Conservation (phyloP, 208 protist genomes). For the Acanthamoeba lugdunensis region DNA sequence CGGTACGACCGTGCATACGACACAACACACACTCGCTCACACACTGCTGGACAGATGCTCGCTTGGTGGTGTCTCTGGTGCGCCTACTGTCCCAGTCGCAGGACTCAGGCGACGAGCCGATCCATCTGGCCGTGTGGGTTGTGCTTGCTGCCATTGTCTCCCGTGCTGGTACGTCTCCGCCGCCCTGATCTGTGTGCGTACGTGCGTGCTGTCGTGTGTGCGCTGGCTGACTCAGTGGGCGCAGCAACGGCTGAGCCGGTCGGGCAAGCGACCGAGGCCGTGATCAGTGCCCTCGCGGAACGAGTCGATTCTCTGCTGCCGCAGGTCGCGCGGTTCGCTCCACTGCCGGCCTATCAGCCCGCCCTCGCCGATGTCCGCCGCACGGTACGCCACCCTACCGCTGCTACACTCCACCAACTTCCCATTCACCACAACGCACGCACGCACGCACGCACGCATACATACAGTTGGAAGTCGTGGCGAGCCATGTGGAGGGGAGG, state of each 20-base stretch:
- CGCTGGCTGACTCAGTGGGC: background rate
- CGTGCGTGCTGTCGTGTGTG: too few species aligned
- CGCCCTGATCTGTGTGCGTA: too few species aligned
- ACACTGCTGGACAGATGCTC: background rate
- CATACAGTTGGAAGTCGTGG: background rate
- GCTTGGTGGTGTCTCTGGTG: background rate
- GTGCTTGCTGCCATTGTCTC: background rate
- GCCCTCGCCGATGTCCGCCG: background rate
- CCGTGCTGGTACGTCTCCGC: background rate
- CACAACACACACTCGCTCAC: too few species aligned
- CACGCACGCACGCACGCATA: too few species aligned
- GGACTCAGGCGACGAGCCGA: background rate
- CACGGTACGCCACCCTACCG: background rate
- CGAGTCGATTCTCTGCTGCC: background rate
- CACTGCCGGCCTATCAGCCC: background rate
- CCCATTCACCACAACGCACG: too few species aligned
- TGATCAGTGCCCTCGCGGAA: background rate
- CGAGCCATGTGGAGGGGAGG: background rate
- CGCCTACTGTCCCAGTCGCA: background rate
- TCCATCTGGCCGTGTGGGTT: background rate
- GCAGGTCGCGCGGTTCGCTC: background rate
- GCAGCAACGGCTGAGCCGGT: background rate
- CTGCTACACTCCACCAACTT: background rate
- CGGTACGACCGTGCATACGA: too few species aligned
- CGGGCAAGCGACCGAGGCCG: background rate